These are phyloP conservation scores for Rugosomyces carneus DNA, from an alignment of 1,284 basidiomycete genomes.

Conservation along the genomic window DNA sequence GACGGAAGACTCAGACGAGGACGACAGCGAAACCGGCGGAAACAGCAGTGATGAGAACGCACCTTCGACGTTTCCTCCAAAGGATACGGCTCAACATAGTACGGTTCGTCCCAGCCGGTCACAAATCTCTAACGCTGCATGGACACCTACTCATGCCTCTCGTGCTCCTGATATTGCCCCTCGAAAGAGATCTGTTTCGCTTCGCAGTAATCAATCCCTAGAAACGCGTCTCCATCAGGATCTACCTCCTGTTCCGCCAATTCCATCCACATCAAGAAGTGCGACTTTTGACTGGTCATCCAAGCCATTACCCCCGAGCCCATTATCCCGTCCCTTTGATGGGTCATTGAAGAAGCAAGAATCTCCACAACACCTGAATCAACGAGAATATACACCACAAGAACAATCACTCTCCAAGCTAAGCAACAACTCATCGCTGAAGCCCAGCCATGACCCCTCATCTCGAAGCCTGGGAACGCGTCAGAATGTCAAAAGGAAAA, in stretches of 20 bases:
- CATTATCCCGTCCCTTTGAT: slow-evolving; percentile 19
- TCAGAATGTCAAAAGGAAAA: slow-evolving; percentile 30
- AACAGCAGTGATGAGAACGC: slow-evolving; percentile 15
- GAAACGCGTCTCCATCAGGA: slow-evolving; percentile 27
- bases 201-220: slow-evolving; percentile 41
- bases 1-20: slow-evolving; percentile 25
- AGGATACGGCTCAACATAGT: slow-evolving; percentile 8
- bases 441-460: neutral
- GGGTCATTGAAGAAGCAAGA: neutral
- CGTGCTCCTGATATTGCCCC: slow-evolving; percentile 1
- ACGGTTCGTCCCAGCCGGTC: slow-evolving; percentile 4
- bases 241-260: slow-evolving; percentile 27
- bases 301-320: slow-evolving; percentile 31
- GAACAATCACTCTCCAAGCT: too few relatives aligned
- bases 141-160: neutral
- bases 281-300: slow-evolving; percentile 18
- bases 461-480: slow-evolving; percentile 2
- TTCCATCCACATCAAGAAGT: slow-evolving; percentile 33
- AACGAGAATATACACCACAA: slow-evolving; percentile 1
- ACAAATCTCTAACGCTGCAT: slow-evolving; percentile 1
- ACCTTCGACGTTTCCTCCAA: slow-evolving; percentile 4
- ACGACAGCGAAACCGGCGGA: slow-evolving; percentile 17
- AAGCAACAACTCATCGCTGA: slow-evolving; percentile 2
- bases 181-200: slow-evolving; percentile 36
- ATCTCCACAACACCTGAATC: neutral